Percentiles rank a stretch among this genome's conserved stretches.
These are phyloP conservation scores for Phytophthora hybrid DNA, from an alignment of 352 stramenopile species.

Conservation along the genomic window DNA sequence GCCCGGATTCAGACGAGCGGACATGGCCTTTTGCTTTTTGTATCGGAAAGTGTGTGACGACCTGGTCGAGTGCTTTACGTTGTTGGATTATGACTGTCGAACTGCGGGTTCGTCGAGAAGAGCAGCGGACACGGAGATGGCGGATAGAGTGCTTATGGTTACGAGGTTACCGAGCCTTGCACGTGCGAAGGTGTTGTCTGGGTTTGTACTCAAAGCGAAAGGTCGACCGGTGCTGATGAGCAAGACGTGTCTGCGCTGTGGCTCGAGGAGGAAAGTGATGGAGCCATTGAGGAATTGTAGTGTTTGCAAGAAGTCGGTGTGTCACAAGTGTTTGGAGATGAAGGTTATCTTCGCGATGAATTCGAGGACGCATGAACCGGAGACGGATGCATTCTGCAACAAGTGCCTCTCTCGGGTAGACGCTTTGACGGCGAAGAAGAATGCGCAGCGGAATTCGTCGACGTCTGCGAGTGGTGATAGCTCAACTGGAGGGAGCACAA, in stretches of 20 bases:
- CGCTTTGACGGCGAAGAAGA: constrained; percentile 32
- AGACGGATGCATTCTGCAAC: constrained; percentile 52
- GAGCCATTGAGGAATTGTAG: constrained; percentile 48
- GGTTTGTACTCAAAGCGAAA: constrained; percentile 46
- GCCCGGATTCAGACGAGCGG: constrained; percentile 37
- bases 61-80: constrained; percentile 61
- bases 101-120: constrained; percentile 31
- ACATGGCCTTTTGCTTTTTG: constrained; percentile 60
- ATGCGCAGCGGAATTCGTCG: constrained; percentile 18
- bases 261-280: constrained; percentile 32
- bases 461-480: constrained; percentile 23
- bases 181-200: constrained; percentile 51
- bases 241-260: constrained; percentile 60
- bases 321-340: constrained; percentile 41
- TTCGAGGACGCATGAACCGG: constrained; percentile 33
- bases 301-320: constrained; percentile 65
- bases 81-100: constrained; percentile 55
- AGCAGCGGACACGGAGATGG: constrained; percentile 46
- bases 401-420: constrained; percentile 49
- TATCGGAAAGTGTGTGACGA: constrained; percentile 62
- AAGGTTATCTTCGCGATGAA: constrained; percentile 52
- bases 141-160: constrained; percentile 52
- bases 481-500: constrained; percentile 31
- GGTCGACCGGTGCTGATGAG: constrained; percentile 43
- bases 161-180: constrained; percentile 43